Base-by-base conservation (phyloP, 2,329 filamentous ascomycete genomes). In the Nemania sp. region DNA sequence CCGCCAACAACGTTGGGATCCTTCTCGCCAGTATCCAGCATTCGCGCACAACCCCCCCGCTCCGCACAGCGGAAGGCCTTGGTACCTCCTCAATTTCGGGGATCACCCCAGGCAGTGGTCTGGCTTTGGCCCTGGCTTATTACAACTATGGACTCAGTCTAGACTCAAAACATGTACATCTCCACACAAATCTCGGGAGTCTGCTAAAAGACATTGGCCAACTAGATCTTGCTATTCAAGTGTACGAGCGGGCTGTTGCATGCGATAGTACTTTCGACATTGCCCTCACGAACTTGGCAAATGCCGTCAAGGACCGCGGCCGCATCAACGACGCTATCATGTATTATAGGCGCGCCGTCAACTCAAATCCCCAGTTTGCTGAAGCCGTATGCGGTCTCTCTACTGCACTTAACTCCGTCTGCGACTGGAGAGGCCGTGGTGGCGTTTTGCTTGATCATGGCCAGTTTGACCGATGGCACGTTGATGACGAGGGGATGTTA, bases 251-350 rank as follows among this genome's bases (percentile, higher is more conserved):
- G 67, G 95, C 95, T 11, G 95, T 99, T 13, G 83, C 86, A 2
- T 98, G 93, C 72, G 95, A 99, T 74, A 87, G 87, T n/a, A 91
- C 88, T 21, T 99, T 99, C 71, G 95, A 99, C 71, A 99, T 99
- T 71, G 95, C 95, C 35, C 79, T 99, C 57, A 96, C 95, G 3
- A 99, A 99, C 71, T 82, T 99, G 20, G 95, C 95, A 57, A 99
- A 99, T 74, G 95, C 95, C 9, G 93, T 99, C 67, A 99, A 99
- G 75, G 95, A 99, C 74, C 92, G 96, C 68, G 95, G 95, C 2
- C 87, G 91, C 45, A 91, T 98, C 67, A 90, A 87, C 58, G 95
- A 99, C 73, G 95, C 95, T 1, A 98, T 99, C 61, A 79, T 80
- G 25, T 98, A 96, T 74, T 99, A 99, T 78, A 91, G 87, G 70